These are phyloP conservation scores for Alternaria arborescens DNA, from an alignment of 2,329 filamentous ascomycete species.

Conservation along the genomic window DNA sequence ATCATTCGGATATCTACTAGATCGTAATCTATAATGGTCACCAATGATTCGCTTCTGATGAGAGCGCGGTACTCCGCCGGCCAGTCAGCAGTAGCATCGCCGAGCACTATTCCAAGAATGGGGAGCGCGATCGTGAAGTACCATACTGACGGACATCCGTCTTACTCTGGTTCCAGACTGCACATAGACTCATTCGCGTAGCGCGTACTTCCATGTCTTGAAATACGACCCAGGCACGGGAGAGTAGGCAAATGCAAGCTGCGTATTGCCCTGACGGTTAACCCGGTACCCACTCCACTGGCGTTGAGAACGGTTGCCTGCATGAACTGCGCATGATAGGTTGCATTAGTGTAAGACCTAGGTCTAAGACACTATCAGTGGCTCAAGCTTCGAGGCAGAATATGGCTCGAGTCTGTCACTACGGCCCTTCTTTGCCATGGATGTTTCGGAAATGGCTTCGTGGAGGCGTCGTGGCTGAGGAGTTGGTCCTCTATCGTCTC, in stretches of 20 bases:
- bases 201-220: neutral
- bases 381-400: neutral
- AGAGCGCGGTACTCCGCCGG: slow-evolving; percentile 3
- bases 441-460: neutral
- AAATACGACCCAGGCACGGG: neutral
- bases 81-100: neutral
- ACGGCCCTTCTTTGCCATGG: neutral
- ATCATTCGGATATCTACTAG: neutral
- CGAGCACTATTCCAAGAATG: neutral
- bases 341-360: neutral
- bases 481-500: neutral
- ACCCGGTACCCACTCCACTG: neutral
- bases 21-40: too few relatives aligned
- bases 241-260: neutral
- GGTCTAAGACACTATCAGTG: neutral
- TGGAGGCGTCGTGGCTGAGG: slow-evolving; percentile 4
- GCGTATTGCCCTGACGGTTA: neutral
- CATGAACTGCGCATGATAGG: neutral
- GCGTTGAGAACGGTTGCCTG: neutral
- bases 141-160: slow-evolving; percentile 1
- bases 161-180: neutral
- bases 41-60: neutral
- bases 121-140: neutral
- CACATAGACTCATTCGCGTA: neutral
- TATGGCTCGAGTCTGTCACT: neutral